Evolutionary conservation across 192 early-diverging fungal species (phyloP).

Genomic region (Chytriomyces hyalinus): DNA sequence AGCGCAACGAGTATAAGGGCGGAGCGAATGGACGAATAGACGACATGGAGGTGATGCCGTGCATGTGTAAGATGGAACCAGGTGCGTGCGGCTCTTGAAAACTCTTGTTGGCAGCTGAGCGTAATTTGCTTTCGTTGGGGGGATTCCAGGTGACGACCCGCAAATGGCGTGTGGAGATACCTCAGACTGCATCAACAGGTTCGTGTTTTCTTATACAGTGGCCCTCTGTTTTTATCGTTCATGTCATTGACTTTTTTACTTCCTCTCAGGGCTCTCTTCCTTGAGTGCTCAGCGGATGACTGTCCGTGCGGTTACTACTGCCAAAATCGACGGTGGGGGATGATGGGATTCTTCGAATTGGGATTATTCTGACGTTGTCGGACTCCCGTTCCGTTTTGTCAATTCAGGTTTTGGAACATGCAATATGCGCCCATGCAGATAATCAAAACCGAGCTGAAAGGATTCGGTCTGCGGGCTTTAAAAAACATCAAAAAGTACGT

Average conservation of each 20-base stretch:
- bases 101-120: background rate
- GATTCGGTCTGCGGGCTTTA: slow-evolving; percentile 86
- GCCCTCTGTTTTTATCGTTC: slow-evolving; percentile 74
- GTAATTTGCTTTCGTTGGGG: background rate
- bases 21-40: slow-evolving; percentile 71
- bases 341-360: background rate
- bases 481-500: slow-evolving; percentile 66
- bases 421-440: slow-evolving; percentile 87
- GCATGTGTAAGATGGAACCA: slow-evolving; percentile 77
- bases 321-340: slow-evolving; percentile 76
- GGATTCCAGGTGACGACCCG: slow-evolving; percentile 49
- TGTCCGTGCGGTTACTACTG: slow-evolving; percentile 90
- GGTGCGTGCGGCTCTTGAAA: slow-evolving; percentile 33
- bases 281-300: slow-evolving; percentile 88
- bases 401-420: slow-evolving; percentile 77
- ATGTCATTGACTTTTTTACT: slow-evolving; percentile 61
- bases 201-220: slow-evolving; percentile 74
- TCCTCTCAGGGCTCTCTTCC: slow-evolving; percentile 65
- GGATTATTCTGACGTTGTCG: background rate
- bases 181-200: slow-evolving; percentile 88
- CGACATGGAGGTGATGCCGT: slow-evolving; percentile 75
- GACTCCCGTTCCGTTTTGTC: background rate
- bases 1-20: slow-evolving; percentile 72
- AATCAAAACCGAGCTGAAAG: slow-evolving; percentile 89
- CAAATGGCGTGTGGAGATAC: slow-evolving; percentile 85